Percentiles rank a stretch among this genome's conserved stretches.
phyloP scores from a whole-genome alignment of 2,329 filamentous ascomycete species.

The Penicillium sp. region DNA sequence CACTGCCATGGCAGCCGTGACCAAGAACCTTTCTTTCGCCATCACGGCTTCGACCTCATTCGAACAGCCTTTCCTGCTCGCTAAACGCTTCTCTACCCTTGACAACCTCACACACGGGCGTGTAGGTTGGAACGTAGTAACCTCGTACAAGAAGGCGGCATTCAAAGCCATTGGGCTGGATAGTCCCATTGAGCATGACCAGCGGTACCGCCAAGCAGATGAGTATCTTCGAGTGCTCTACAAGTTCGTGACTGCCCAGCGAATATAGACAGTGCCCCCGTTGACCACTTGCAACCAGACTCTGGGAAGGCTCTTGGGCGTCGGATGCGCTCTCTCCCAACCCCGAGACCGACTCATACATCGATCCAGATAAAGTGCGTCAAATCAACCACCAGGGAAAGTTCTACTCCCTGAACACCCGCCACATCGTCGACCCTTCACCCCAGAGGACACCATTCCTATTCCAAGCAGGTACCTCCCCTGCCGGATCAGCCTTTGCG shows the following conservation, averaged over 20 bases:
- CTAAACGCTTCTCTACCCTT: slow-evolving; percentile 58
- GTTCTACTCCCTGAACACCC: slow-evolving; percentile 47
- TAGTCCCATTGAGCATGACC: slow-evolving; percentile 56
- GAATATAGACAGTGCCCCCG: neutral
- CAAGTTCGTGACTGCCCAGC: slow-evolving; percentile 43
- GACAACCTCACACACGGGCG: slow-evolving; percentile 60
- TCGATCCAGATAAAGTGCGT: slow-evolving; percentile 56
- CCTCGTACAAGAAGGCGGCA: slow-evolving; percentile 58
- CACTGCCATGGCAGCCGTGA: slow-evolving; percentile 62
- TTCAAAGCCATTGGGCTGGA: slow-evolving; percentile 60
- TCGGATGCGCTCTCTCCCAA: slow-evolving; percentile 55
- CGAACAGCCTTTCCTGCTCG: slow-evolving; percentile 58
- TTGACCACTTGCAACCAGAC: slow-evolving; percentile 28
- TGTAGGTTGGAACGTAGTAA: slow-evolving; percentile 65
- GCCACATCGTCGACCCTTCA: slow-evolving; percentile 52
- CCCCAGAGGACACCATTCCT: slow-evolving; percentile 56
- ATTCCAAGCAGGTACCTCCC: slow-evolving; percentile 57
- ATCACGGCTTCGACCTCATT: slow-evolving; percentile 62
- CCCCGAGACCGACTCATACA: slow-evolving; percentile 52
- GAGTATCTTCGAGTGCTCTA: slow-evolving; percentile 60
- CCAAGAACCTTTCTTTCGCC: slow-evolving; percentile 59
- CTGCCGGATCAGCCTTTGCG: slow-evolving; percentile 55
- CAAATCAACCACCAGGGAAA: slow-evolving; percentile 59
- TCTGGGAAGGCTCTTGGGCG: slow-evolving; percentile 56
- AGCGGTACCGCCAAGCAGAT: slow-evolving; percentile 58